Evolutionary conservation across 345 rosid species (phyloP).

Genomic region (Rhizophora apiculata): DNA sequence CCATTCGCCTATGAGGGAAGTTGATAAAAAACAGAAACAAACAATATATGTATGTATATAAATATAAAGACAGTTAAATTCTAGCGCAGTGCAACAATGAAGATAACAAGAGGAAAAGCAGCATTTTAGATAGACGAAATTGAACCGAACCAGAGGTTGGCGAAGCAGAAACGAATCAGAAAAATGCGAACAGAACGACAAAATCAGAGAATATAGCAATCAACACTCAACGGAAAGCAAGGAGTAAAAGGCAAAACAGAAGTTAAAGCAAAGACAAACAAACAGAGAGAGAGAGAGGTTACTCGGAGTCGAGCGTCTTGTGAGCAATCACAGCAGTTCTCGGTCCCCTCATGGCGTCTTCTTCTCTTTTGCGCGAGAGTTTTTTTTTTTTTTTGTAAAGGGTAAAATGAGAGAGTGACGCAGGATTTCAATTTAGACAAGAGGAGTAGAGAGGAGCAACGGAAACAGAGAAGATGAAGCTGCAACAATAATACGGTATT

Average conservation of each 20-base stretch:
- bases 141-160: no score
- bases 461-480: background rate
- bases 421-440: no score
- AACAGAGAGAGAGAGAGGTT: background rate
- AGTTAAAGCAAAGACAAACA: background rate
- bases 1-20: no score
- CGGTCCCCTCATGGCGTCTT: slow-evolving; percentile 31
- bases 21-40: no score
- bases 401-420: no score
- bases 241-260: background rate
- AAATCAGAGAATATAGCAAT: background rate
- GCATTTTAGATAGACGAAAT: background rate
- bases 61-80: no score
- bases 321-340: slow-evolving; percentile 25
- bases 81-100: no score
- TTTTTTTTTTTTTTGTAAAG: background rate
- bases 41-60: no score
- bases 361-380: background rate
- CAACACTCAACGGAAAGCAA: background rate
- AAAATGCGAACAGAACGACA: background rate
- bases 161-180: background rate
- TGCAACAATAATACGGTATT: background rate
- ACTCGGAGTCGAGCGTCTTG: slow-evolving; percentile 28
- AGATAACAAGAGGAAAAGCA: background rate
- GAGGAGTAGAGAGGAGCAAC: no score